Percentiles rank a stretch among this genome's conserved stretches.
phyloP scores from a whole-genome alignment of 805 yeast genomes.

The Lipomyces lipofer region DNA sequence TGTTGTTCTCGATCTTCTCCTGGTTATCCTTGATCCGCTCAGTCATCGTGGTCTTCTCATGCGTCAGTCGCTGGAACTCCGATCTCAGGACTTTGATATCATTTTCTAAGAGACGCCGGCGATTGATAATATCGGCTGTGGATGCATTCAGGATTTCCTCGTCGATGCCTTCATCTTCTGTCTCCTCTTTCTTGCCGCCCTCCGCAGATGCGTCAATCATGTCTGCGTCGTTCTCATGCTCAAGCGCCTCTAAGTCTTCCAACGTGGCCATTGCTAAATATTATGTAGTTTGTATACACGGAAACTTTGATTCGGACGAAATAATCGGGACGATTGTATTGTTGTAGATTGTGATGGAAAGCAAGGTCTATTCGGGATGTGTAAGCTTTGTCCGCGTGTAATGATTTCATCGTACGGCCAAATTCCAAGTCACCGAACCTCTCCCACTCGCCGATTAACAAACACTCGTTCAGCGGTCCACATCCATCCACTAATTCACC shows the following conservation, averaged over 20 bases:
- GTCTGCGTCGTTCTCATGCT: conserved; percentile 38
- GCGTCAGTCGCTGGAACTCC: conserved; percentile 84
- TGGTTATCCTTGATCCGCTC: conserved; percentile 94
- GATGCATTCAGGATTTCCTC: conserved; percentile 77
- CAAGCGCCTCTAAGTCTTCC: conserved; percentile 70
- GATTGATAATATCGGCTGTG: conserved; percentile 77
- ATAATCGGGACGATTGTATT: too few species aligned
- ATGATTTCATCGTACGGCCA: too few species aligned
- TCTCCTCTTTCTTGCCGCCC: conserved; percentile 28
- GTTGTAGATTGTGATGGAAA: neutral
- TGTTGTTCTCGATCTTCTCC: conserved; percentile 92
- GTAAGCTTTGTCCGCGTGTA: too few species aligned
- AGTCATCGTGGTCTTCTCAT: conserved; percentile 88
- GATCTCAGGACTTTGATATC: conserved; percentile 94
- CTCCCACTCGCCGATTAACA: too few species aligned
- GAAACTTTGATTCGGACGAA: too few species aligned
- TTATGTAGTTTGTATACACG: too few species aligned
- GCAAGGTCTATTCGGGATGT: neutral
- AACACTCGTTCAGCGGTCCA: too few species aligned
- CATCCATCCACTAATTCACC: too few species aligned
- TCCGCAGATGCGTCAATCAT: conserved; percentile 45
- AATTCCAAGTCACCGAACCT: too few species aligned
- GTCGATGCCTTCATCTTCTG: conserved; percentile 62
- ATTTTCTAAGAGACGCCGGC: conserved; percentile 86
- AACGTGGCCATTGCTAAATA: conserved; percentile 83